Base-by-base conservation (phyloP, 2,329 filamentous ascomycete species). In the Polytolypa hystricis region DNA sequence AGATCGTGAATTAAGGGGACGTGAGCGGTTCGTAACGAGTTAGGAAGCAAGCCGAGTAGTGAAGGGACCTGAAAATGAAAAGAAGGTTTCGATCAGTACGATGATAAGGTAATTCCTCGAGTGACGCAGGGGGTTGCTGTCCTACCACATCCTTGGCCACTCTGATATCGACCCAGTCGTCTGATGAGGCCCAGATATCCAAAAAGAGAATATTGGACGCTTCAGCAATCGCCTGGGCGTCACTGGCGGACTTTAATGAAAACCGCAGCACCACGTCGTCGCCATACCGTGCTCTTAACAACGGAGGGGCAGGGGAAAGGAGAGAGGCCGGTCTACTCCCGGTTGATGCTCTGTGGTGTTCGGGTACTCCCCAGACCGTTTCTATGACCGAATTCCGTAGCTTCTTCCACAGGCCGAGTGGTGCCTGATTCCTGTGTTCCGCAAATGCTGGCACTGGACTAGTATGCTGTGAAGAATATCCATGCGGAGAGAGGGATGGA, bases 211-310 rank as follows among this genome's bases (percentile, higher is more conserved):
- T 74, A 42, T 81, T 71, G 1, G 79, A 71, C 3, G 84, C 85
- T 39, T 81, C 73, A n/a, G 78, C 71, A 38, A 94, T 65, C 1
- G 79, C 79, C 21, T 64, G 60, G 40, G 83, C 79, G 52, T 93
- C 83, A 14, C 77, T 70, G 3, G 69, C 59, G 17, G 73, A 77
- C 42, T 72, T 78, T 38, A 95, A 40, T 65, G 51, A 84, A 69
- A 96, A 95, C 26, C 91, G 79, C 44, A 96, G 65, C 11, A 98
- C 85, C n/a, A 94, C 70, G 58, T 95, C 79, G 43, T 81, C 74
- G 43, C 77, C 75, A 56, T 94, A 94, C 41, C 66, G 63, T 20
- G 67, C 61, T 19, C 61, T 53, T 18, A 62, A 54, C 37, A 54
- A 61, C 11, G 57, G 47, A 2, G 64, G 62, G 2, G 57, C 53